Conservation (phyloP, 441 rosid genomes). For the Hypseocharis bilobata region DNA sequence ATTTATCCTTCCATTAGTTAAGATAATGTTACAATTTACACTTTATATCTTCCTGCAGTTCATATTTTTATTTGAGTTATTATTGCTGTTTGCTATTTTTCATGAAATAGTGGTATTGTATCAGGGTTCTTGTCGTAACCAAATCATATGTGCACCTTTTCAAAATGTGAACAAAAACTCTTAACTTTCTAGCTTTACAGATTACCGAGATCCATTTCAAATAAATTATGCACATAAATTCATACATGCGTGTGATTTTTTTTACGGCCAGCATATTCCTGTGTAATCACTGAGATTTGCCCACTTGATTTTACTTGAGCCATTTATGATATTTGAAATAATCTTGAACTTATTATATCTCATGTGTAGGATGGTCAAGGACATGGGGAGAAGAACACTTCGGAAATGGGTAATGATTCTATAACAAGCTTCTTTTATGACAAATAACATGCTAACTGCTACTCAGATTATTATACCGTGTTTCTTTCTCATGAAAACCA, state of each 20-base stretch:
- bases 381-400: constrained; percentile 99
- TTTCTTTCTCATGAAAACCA: too few relatives aligned
- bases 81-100: too few relatives aligned
- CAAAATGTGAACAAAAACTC: too few relatives aligned
- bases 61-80: neutral
- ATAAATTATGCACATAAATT: neutral
- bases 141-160: too few relatives aligned
- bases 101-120: too few relatives aligned
- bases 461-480: too few relatives aligned
- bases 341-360: constrained; percentile 14
- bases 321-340: neutral
- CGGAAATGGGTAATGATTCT: constrained; percentile 73
- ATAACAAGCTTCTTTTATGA: neutral
- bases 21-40: neutral
- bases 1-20: neutral
- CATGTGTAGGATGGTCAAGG: constrained; percentile 79
- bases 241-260: neutral
- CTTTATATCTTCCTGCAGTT: neutral
- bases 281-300: too few relatives aligned
- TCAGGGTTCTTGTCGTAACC: too few relatives aligned
- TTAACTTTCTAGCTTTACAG: too few relatives aligned
- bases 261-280: neutral
- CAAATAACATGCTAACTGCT: too few relatives aligned
- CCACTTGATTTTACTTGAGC: too few relatives aligned
- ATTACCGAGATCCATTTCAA: neutral